Evolutionary conservation across 306 rosid genomes (phyloP).

Genomic region (Ceratonia siliqua): DNA sequence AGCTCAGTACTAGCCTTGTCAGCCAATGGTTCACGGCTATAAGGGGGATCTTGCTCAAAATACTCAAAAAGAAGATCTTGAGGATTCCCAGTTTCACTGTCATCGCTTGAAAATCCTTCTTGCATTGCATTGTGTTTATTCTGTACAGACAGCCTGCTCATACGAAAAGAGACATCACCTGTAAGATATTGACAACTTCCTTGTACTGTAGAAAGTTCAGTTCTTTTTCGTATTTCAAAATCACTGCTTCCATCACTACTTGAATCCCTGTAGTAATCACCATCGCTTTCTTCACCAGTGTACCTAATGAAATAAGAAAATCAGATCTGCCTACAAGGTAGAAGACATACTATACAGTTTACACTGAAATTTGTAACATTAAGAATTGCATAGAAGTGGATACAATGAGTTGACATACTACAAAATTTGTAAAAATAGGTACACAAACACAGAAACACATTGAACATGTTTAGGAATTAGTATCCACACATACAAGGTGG

Average conservation of each 20-base stretch:
- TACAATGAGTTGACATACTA: not conserved
- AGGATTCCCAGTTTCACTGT: conserved; percentile 62
- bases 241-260: conserved; percentile 90
- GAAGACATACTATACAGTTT: not conserved
- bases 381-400: not conserved
- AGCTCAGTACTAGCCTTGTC: conserved; percentile 65
- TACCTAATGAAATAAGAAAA: conserved; percentile 49
- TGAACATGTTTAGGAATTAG: not conserved
- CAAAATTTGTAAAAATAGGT: not conserved
- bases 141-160: conserved; percentile 49
- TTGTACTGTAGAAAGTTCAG: conserved; percentile 38
- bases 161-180: conserved; percentile 35
- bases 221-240: conserved; percentile 55
- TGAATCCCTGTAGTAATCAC: conserved; percentile 64
- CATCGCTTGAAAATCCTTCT: conserved; percentile 74
- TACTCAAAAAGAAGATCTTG: conserved; percentile 67
- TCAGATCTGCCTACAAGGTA: conserved; percentile 19
- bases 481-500: not conserved
- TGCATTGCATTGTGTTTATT: conserved; percentile 43
- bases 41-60: conserved; percentile 77
- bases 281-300: conserved; percentile 60
- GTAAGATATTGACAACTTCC: conserved; percentile 35
- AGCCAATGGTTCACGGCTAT: conserved; percentile 81
- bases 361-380: not conserved
- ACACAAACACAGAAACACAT: not conserved